Conservation (phyloP, 768 basidiomycete species). For the Suillus tomentosus region DNA sequence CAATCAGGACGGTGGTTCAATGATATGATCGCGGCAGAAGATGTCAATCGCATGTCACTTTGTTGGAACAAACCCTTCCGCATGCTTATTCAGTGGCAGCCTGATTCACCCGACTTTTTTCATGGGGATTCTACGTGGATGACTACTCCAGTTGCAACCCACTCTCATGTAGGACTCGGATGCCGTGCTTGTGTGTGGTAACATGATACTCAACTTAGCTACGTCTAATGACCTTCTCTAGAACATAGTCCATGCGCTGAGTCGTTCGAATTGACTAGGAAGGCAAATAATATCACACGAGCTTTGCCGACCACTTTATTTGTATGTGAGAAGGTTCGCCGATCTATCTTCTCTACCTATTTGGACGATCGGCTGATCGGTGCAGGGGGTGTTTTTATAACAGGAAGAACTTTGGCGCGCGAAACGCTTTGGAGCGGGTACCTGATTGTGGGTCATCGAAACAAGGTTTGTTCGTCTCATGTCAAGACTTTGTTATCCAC, state of each 20-base stretch:
- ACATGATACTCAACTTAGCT: neutral
- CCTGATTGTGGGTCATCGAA: conserved; percentile 25
- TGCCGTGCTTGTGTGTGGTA: neutral
- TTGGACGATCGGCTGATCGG: conserved; percentile 18
- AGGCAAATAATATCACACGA: conserved; percentile 20
- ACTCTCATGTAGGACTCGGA: neutral
- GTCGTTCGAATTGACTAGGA: neutral
- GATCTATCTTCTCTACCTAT: conserved; percentile 19
- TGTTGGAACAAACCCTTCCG: conserved; percentile 1
- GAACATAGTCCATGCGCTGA: neutral
- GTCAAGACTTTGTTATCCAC: conserved; percentile 31
- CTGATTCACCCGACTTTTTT: neutral
- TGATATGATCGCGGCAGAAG: neutral
- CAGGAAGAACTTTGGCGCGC: conserved; percentile 20
- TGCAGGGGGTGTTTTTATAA: conserved; percentile 15
- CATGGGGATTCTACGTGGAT: neutral
- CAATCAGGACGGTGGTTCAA: neutral
- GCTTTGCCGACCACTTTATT: conserved; percentile 16
- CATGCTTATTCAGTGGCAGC: conserved; percentile 3
- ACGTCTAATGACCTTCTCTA: neutral
- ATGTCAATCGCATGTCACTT: neutral
- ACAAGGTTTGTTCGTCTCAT: conserved; percentile 34
- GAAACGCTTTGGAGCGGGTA: conserved; percentile 22
- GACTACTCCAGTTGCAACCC: neutral
- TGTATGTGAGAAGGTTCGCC: conserved; percentile 25